A percentile compares a stretch with the other conserved stretches of the same genome.
These are phyloP conservation scores for Glonium stellatum DNA, from an alignment of 495 filamentous ascomycete species.

Conservation along the genomic window DNA sequence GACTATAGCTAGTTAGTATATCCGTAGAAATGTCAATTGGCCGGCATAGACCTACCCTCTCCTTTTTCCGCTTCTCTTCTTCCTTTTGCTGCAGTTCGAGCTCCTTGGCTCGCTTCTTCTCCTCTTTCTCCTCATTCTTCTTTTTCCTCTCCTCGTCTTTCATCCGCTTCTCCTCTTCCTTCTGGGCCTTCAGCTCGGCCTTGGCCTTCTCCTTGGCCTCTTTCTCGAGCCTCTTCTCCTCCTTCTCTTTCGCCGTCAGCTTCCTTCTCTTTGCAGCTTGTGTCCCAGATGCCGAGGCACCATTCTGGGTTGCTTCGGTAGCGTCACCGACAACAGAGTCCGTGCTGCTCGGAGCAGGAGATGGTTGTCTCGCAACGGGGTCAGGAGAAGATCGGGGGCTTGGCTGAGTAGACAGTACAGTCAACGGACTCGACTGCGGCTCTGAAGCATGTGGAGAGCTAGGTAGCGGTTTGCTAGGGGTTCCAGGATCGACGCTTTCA, in stretches of 20 bases:
- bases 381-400: slow-evolving; percentile 19
- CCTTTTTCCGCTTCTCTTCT: slow-evolving; percentile 55
- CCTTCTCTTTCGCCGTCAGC: slow-evolving; percentile 37
- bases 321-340: slow-evolving; percentile 10
- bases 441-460: neutral
- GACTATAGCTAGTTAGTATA: slow-evolving; percentile 36
- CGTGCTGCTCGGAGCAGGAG: slow-evolving; percentile 21
- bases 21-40: neutral
- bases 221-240: slow-evolving; percentile 46
- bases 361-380: slow-evolving; percentile 8
- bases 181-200: slow-evolving; percentile 33
- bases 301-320: neutral
- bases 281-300: neutral
- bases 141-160: slow-evolving; percentile 37
- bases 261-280: slow-evolving; percentile 26
- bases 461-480: neutral
- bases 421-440: slow-evolving; percentile 25
- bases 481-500: neutral
- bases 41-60: slow-evolving; percentile 43
- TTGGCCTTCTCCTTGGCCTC: slow-evolving; percentile 45
- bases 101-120: slow-evolving; percentile 41
- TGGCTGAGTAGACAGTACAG: slow-evolving; percentile 26
- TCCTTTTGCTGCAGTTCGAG: slow-evolving; percentile 38
- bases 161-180: slow-evolving; percentile 38
- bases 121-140: slow-evolving; percentile 40